Percentiles rank a stretch among this genome's conserved stretches.
These are phyloP conservation scores for Epichloe typhina DNA, from an alignment of 2,329 filamentous ascomycete species.

Conservation along the genomic window DNA sequence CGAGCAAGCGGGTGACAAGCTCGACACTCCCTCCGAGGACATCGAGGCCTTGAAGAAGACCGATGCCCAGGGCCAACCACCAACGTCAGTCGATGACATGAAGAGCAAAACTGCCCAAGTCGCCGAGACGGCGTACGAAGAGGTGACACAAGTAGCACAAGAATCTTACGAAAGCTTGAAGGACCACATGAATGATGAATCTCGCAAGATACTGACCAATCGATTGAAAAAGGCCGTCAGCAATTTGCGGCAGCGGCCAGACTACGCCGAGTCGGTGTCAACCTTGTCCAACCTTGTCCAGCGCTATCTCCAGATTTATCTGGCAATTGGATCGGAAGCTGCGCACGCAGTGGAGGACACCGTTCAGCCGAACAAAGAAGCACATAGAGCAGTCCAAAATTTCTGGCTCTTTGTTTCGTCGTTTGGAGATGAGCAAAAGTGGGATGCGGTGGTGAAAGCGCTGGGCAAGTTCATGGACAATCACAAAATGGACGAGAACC, in stretches of 20 bases:
- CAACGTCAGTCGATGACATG: slow-evolving; percentile 51
- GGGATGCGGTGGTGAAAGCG: slow-evolving; percentile 58
- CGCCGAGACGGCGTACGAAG: slow-evolving; percentile 18
- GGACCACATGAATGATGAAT: slow-evolving; percentile 59
- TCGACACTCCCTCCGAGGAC: slow-evolving; percentile 56
- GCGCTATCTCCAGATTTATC: slow-evolving; percentile 67
- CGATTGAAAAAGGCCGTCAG: slow-evolving; percentile 65
- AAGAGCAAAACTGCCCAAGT: slow-evolving; percentile 42
- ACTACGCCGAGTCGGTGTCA: slow-evolving; percentile 80
- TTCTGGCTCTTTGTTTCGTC: slow-evolving; percentile 71
- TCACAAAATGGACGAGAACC: slow-evolving; percentile 64
- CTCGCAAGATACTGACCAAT: slow-evolving; percentile 58
- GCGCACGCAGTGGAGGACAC: slow-evolving; percentile 55
- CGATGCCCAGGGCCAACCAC: slow-evolving; percentile 13
- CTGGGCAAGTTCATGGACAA: slow-evolving; percentile 63
- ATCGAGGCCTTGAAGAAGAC: slow-evolving; percentile 30
- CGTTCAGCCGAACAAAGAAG: slow-evolving; percentile 57
- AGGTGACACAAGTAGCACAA: slow-evolving; percentile 24
- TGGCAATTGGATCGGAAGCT: slow-evolving; percentile 55
- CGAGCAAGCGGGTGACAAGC: slow-evolving; percentile 55
- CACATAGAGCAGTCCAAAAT: slow-evolving; percentile 63
- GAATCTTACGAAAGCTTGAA: slow-evolving; percentile 53
- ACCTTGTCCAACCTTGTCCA: slow-evolving; percentile 63
- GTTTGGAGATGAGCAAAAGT: slow-evolving; percentile 61
- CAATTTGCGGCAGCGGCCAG: slow-evolving; percentile 60